Base-by-base conservation (phyloP, 768 basidiomycete species). In the Clavaria fumosa region DNA sequence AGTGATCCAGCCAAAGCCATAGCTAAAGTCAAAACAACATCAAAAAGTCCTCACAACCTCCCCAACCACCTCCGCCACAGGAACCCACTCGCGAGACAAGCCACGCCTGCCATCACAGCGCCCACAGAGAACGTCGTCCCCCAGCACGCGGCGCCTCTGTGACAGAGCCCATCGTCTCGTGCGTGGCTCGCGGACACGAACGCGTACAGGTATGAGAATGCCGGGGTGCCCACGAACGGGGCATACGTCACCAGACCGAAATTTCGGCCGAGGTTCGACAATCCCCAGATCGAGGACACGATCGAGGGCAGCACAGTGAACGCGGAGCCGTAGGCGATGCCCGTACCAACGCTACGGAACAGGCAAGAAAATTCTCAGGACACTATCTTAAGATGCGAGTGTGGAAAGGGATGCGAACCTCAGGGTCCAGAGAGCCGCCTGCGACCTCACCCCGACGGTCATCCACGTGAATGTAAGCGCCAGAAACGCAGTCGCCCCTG, bases 191-290 rank as follows among this genome's bases (percentile, higher is more conserved):
- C 66, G 4, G 77, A 67, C 33, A 82, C 50, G 45, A 76, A 72
- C 10, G 84, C 84, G 43, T 84, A 88, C 0, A 86, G 50, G 52
- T 81, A 85, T 2, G 84, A 83, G 52, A 84, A 85, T 0, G 72
- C 23, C 1, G 80, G 71, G 0, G 81, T 83, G 4, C 81, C 83
- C 18, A 73, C 53, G 53, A 85, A 79, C 4, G 81, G 76, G 0
- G 82, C 74, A 46, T 81, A 83, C 34, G 77, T 72, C 39, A 83
- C 49, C 24, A 82, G 54, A 18, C 82, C 81, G 42, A 72, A 86
- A 53, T 88, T 88, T 40, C 84, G 71, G 6, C 74, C 84, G 4
- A 76, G 58, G 43, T 81, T 67, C n/a, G 62, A 49, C 19, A 66
- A 51, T 9, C 84, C 84, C 79, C 81, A 88, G 17, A 79, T 62